phyloP scores from a whole-genome alignment of 139 green algal species.

The Micromonas commoda region DNA sequence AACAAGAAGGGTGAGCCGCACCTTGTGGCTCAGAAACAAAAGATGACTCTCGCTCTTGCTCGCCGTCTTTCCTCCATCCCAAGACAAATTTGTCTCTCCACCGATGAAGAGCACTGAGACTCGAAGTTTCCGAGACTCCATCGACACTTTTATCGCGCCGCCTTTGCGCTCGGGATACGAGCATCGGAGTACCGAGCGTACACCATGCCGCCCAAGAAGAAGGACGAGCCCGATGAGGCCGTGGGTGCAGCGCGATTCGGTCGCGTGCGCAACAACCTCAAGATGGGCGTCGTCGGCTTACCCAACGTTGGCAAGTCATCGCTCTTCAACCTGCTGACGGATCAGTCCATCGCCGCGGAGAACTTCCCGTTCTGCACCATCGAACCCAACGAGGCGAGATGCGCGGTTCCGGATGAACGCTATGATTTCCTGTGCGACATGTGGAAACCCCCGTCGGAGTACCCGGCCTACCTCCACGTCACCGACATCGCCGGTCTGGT shows the following conservation, averaged over 20 bases:
- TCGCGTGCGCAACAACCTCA: constrained; percentile 30
- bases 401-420: constrained; percentile 90
- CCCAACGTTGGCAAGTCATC: constrained; percentile 92
- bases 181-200: no score
- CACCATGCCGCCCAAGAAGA: constrained; percentile 26
- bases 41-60: no score
- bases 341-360: constrained; percentile 69
- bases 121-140: no score
- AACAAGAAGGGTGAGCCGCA: no score
- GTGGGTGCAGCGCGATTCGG: constrained; percentile 1
- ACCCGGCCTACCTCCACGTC: constrained; percentile 88
- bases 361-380: constrained; percentile 91
- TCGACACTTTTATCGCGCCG: no score
- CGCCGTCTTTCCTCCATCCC: no score
- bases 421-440: constrained; percentile 79
- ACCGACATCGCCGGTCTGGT: constrained; percentile 96
- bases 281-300: constrained; percentile 89
- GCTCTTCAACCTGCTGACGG: constrained; percentile 87
- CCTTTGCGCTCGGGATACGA: no score
- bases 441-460: constrained; percentile 47
- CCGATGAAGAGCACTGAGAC: no score
- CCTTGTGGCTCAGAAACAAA: no score
- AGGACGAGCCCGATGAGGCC: background rate
- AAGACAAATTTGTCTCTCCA: no score
- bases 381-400: constrained; percentile 56